A percentile compares a stretch with the other conserved stretches of the same genome.
Conservation (phyloP, 2,329 filamentous ascomycete genomes). For the Aphanocladium album region DNA sequence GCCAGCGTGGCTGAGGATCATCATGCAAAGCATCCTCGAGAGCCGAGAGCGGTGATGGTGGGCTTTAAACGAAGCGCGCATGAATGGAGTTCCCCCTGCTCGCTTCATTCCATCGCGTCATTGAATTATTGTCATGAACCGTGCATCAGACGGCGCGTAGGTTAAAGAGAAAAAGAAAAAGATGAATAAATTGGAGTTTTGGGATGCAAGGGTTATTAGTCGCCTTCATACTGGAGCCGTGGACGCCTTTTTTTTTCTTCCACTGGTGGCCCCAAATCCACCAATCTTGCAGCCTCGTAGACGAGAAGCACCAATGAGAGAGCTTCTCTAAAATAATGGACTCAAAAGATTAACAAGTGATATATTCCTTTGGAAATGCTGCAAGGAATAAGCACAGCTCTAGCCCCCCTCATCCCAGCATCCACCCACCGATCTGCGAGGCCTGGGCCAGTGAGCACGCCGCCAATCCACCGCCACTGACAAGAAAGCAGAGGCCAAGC, state of each 20-base stretch:
- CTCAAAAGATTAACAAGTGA: neutral
- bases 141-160: neutral
- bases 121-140: neutral
- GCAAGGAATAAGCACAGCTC: neutral
- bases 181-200: neutral
- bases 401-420: neutral
- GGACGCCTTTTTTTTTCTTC: neutral
- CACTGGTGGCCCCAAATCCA: neutral
- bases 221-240: neutral
- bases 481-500: neutral
- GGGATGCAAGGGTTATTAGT: neutral
- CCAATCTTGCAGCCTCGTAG: constrained; percentile 4
- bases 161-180: neutral
- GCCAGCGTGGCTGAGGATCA: neutral
- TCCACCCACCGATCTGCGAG: neutral
- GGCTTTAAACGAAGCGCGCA: neutral
- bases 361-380: neutral
- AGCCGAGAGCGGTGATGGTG: neutral
- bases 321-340: neutral
- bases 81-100: neutral
- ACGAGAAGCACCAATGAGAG: constrained; percentile 3
- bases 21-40: constrained; percentile 3
- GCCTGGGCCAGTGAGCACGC: neutral
- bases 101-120: too few species aligned
- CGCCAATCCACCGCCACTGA: neutral